Evolutionary conservation across 2,329 filamentous ascomycete species (phyloP).

Genomic region (Fusarium sororula): DNA sequence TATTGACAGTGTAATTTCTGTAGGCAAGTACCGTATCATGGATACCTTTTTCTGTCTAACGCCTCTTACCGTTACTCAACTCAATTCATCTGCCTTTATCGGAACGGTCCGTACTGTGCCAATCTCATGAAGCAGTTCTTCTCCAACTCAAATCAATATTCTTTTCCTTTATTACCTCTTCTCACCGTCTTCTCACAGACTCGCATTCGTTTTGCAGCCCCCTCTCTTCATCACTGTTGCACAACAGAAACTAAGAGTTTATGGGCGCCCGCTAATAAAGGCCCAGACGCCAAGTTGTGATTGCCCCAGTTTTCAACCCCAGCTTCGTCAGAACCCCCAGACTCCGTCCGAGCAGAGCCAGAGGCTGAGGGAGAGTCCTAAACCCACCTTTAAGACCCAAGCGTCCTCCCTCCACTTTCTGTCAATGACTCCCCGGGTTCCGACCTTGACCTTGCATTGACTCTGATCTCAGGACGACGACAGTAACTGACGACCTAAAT

Average conservation of each 20-base stretch:
- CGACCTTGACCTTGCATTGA: slow-evolving; percentile 9
- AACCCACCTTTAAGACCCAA: slow-evolving; percentile 19
- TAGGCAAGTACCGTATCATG: not conserved
- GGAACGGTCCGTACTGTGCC: slow-evolving; percentile 14
- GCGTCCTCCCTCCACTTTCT: slow-evolving; percentile 33
- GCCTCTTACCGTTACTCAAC: not conserved
- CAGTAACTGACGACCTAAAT: slow-evolving; percentile 1
- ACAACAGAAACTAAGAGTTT: not conserved
- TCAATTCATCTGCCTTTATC: not conserved
- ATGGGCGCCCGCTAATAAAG: slow-evolving; percentile 2
- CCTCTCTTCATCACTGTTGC: not conserved
- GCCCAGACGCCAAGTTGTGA: slow-evolving; percentile 11
- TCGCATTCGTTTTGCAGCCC: not conserved
- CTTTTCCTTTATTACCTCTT: not conserved
- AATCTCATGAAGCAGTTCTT: not conserved
- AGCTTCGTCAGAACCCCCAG: slow-evolving; percentile 21
- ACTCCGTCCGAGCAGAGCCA: not conserved
- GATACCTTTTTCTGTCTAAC: not conserved
- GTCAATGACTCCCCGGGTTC: slow-evolving; percentile 12
- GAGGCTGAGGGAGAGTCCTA: not conserved
- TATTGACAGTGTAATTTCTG: not conserved
- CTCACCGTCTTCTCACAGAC: slow-evolving; percentile 2
- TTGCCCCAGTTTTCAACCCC: slow-evolving; percentile 36
- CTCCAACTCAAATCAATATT: not conserved
- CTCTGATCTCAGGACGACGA: slow-evolving; percentile 15